Base-by-base conservation (phyloP, 2,329 filamentous ascomycete genomes). In the Onygenales sp. region DNA sequence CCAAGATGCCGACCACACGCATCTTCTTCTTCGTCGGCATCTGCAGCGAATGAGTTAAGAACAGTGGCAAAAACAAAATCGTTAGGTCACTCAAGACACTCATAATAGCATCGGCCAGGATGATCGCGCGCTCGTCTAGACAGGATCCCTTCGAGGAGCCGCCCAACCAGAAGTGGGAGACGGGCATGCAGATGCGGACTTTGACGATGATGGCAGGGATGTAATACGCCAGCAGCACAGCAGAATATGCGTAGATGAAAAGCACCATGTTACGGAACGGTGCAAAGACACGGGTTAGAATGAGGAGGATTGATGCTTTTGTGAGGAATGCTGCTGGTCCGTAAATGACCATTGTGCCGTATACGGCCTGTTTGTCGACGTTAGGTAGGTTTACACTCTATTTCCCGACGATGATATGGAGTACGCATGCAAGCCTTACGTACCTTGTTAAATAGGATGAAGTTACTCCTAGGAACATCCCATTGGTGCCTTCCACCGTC, bases 31-130 rank as follows among this genome's bases (percentile, higher is more conserved):
- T 72, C 5, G 61, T 57, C 1, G 75, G 70, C 27, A 81, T 66
- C 55, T 76, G 69, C 5, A 78, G 59, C 10, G 63, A 61, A 59
- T 72, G 64, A 2, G 77, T 69, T 7, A 73, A 72, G 10, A 71
- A 70, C 14, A 81, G 71, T 2, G 78, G 78, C 2, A 81, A 64
- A 1, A 78, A 54, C 9, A 79, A 74, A 21, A 79, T 69, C 8
- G 75, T 67, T 49, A 83, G 72, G 62, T 84, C 81, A 32, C 78
- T 82, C 48, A 77, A 63, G 31, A 81, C 80, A 63, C 83, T 83
- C 59, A 82, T 74, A 38, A 80, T 75, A 5, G 80, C 79, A 42
- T 81, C 71, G 10, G 74, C 73, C 35, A 79, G 68, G 32, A 80
- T 71, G 36, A 80, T 76, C 0, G 67, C 67, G 0, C 55, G 53